A percentile compares a stretch with the other conserved stretches of the same genome.
phyloP scores from a whole-genome alignment of 805 yeast genomes.

The Candida ponderosae region DNA sequence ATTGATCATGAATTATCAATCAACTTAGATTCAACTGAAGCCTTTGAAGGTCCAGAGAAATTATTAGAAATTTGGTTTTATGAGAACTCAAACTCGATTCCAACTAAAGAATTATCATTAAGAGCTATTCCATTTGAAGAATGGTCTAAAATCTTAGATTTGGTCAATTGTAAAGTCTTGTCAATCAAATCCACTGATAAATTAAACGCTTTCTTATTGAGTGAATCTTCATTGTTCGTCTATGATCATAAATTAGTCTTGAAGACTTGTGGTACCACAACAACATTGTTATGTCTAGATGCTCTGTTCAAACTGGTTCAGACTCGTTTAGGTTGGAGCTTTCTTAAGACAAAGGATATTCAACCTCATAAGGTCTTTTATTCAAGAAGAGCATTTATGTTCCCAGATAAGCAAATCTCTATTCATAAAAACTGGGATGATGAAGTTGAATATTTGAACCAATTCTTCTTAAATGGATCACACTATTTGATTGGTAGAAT shows the following conservation, averaged over 20 bases:
- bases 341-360: slow-evolving; percentile 17
- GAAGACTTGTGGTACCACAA: slow-evolving; percentile 96
- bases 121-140: slow-evolving; percentile 55
- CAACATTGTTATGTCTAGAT: slow-evolving; percentile 72
- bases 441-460: slow-evolving; percentile 66
- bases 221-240: slow-evolving; percentile 87
- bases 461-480: slow-evolving; percentile 52
- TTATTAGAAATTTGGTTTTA: slow-evolving; percentile 86
- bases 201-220: slow-evolving; percentile 77
- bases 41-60: slow-evolving; percentile 97
- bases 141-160: slow-evolving; percentile 70
- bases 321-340: slow-evolving; percentile 33
- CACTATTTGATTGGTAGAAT: slow-evolving; percentile 76
- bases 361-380: slow-evolving; percentile 68
- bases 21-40: slow-evolving; percentile 77
- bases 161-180: slow-evolving; percentile 82
- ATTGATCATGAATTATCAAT: slow-evolving; percentile 77
- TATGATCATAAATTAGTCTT: slow-evolving; percentile 78
- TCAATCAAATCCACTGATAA: slow-evolving; percentile 62
- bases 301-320: slow-evolving; percentile 48
- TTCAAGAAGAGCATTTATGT: slow-evolving; percentile 88
- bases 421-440: slow-evolving; percentile 82
- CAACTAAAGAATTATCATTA: slow-evolving; percentile 38
- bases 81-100: slow-evolving; percentile 31
- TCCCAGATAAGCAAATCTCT: slow-evolving; percentile 74